These are phyloP conservation scores for Pelagophyceae sp. DNA, from an alignment of 352 stramenopile genomes.

Conservation along the genomic window DNA sequence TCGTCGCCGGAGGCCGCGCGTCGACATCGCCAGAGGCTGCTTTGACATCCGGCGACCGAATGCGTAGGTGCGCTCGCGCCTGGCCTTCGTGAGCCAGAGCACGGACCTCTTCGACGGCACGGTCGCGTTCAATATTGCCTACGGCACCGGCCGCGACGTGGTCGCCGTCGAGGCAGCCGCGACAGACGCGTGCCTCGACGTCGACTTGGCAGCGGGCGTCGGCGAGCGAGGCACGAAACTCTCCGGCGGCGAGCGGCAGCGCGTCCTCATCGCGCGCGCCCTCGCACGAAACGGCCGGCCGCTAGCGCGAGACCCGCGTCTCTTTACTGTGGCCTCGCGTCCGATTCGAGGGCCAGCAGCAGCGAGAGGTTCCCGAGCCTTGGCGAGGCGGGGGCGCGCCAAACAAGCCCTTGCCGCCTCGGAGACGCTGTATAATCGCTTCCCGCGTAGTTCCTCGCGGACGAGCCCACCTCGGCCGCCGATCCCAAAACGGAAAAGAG, in stretches of 20 bases:
- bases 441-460: too few species aligned
- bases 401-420: too few species aligned
- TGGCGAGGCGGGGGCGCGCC: too few species aligned
- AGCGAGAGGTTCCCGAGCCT: too few species aligned
- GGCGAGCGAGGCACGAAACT: slow-evolving; percentile 47
- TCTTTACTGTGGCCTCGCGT: too few species aligned
- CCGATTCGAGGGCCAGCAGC: too few species aligned
- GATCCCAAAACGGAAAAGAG: slow-evolving; percentile 47
- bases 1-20: too few species aligned
- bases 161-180: slow-evolving; percentile 40
- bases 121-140: slow-evolving; percentile 59
- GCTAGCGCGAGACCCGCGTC: too few species aligned
- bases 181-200: slow-evolving; percentile 58
- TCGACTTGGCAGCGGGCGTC: slow-evolving; percentile 61
- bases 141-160: slow-evolving; percentile 42
- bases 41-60: too few species aligned
- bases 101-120: slow-evolving; percentile 53
- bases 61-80: slow-evolving; percentile 50
- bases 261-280: slow-evolving; percentile 52
- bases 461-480: slow-evolving; percentile 46
- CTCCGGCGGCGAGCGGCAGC: slow-evolving; percentile 57
- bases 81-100: slow-evolving; percentile 62
- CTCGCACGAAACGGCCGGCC: slow-evolving; percentile 33
- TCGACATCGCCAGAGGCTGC: too few species aligned
- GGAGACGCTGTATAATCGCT: too few species aligned